These are phyloP conservation scores for Nicotiana tomentosiformis DNA, from an alignment of 257 asterid genomes.

Conservation along the genomic window DNA sequence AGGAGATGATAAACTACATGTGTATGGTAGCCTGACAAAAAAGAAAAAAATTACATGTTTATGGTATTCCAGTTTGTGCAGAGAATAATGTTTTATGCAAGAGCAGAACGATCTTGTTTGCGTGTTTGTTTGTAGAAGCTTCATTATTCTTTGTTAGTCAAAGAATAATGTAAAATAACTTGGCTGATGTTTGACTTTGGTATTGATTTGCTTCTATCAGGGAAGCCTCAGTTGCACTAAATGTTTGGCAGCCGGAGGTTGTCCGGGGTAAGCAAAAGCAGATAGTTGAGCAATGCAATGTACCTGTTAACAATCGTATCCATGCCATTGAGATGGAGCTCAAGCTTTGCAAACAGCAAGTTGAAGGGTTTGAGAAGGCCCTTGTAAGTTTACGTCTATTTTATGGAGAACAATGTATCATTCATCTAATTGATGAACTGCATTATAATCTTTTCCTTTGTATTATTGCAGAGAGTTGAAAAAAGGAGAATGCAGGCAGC, in stretches of 20 bases:
- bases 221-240: conserved; percentile 73
- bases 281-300: conserved; percentile 63
- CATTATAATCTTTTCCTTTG: conserved; percentile 6
- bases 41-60: neutral
- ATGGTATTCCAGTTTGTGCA: neutral
- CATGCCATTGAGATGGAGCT: conserved; percentile 81
- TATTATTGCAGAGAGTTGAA: conserved; percentile 48
- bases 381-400: conserved; percentile 44
- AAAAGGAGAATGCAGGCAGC: conserved; percentile 49
- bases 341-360: conserved; percentile 75
- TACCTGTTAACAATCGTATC: conserved; percentile 56
- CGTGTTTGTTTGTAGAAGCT: neutral
- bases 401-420: neutral
- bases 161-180: neutral
- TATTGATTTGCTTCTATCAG: conserved; percentile 29
- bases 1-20: neutral
- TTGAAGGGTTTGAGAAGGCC: conserved; percentile 47
- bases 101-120: neutral
- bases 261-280: conserved; percentile 62
- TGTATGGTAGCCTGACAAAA: neutral
- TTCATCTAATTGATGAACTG: neutral
- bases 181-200: neutral
- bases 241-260: conserved; percentile 94
- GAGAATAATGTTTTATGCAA: neutral
- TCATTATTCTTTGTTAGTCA: neutral